Conservation (phyloP, 1,139 yeast genomes). For the Lodderomyces orthopsilosis region DNA sequence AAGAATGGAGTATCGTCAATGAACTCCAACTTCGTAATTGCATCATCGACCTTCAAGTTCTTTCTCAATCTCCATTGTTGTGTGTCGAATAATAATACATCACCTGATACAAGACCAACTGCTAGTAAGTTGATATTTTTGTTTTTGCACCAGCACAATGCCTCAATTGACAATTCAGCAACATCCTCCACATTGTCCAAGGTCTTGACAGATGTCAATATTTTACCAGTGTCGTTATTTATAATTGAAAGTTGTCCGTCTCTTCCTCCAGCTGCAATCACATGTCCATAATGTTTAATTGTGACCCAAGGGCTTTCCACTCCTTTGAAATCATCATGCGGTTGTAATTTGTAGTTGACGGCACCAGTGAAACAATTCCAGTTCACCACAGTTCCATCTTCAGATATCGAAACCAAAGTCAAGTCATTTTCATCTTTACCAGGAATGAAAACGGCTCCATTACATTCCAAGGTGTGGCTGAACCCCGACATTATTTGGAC, state of each 20-base stretch:
- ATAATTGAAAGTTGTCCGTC: conserved; percentile 81
- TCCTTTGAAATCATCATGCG: conserved; percentile 62
- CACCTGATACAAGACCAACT: conserved; percentile 87
- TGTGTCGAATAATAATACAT: conserved; percentile 75
- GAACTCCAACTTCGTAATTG: conserved; percentile 78
- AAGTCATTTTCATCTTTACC: conserved; percentile 60
- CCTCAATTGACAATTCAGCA: conserved; percentile 80
- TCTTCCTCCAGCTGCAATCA: conserved; percentile 74
- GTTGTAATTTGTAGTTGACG: conserved; percentile 61
- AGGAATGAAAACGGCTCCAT: conserved; percentile 70
- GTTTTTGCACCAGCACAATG: conserved; percentile 74
- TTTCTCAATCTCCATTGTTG: conserved; percentile 85
- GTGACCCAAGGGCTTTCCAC: conserved; percentile 88
- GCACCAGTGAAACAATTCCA: conserved; percentile 89
- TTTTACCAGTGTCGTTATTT: conserved; percentile 68
- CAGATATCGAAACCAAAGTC: conserved; percentile 73
- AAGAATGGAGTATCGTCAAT: conserved; percentile 55
- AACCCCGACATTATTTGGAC: conserved; percentile 78
- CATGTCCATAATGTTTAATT: conserved; percentile 44
- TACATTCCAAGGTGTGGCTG: conserved; percentile 75
- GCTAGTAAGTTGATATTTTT: conserved; percentile 64
- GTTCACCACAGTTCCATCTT: conserved; percentile 80
- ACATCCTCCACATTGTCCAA: conserved; percentile 61
- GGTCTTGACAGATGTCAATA: conserved; percentile 64
- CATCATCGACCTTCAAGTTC: conserved; percentile 66